Evolutionary conservation across 495 filamentous ascomycete species (phyloP).

Genomic region (Hypoxylon subgilvum): DNA sequence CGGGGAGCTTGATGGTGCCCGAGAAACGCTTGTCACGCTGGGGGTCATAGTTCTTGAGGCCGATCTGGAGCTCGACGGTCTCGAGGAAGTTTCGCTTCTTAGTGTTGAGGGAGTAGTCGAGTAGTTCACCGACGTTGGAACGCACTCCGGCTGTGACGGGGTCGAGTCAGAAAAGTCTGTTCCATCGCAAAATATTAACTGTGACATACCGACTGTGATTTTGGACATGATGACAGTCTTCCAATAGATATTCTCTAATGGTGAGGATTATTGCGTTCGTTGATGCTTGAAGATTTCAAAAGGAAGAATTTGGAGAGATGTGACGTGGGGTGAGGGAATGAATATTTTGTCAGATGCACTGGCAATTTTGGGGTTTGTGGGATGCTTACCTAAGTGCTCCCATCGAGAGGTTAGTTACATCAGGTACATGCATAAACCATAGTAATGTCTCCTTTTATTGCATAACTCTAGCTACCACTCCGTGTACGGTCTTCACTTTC

Average conservation of each 20-base stretch:
- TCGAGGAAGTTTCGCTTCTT: conserved; percentile 99
- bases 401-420: no score
- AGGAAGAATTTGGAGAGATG: conserved; percentile 1
- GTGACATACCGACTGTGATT: conserved; percentile 80
- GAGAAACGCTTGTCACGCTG: conserved; percentile 99
- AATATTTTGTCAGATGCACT: neutral
- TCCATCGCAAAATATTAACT: neutral
- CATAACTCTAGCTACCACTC: no score
- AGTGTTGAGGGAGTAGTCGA: conserved; percentile 92
- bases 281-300: conserved; percentile 24
- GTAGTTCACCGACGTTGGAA: conserved; percentile 85
- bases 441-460: no score
- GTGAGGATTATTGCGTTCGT: conserved; percentile 68
- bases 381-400: no score
- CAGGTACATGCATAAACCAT: no score
- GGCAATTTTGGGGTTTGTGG: conserved; percentile 5
- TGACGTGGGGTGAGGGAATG: neutral
- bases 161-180: conserved; percentile 28
- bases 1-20: conserved; percentile 92
- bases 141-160: conserved; percentile 83
- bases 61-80: conserved; percentile 95
- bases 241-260: conserved; percentile 71
- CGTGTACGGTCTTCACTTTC: no score
- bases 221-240: conserved; percentile 81
- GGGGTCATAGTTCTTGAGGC: conserved; percentile 99